Conservation (phyloP, 768 basidiomycete genomes). For the Pleurotus cornucopiae region DNA sequence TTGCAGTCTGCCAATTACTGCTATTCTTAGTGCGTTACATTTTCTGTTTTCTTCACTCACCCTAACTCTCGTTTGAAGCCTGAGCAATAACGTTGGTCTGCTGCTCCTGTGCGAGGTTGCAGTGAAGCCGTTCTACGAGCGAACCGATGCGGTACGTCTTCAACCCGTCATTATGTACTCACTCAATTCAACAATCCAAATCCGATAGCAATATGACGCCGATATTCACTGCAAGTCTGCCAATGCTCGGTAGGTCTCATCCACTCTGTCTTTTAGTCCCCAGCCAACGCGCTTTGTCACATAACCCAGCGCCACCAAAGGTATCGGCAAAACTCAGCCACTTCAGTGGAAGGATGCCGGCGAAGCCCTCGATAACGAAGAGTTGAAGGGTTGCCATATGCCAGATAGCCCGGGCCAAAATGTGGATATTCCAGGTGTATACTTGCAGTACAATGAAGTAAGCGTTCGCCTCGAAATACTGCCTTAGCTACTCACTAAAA, state of each 20-base stretch:
- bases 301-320: constrained; percentile 44
- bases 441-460: constrained; percentile 57
- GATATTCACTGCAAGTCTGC: constrained; percentile 39
- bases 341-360: constrained; percentile 58
- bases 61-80: constrained; percentile 21
- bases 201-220: constrained; percentile 42
- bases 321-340: constrained; percentile 49
- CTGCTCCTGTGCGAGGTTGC: constrained; percentile 60
- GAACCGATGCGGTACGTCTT: constrained; percentile 28
- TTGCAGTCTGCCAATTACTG: constrained; percentile 54
- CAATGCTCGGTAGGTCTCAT: constrained; percentile 29
- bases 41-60: background rate
- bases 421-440: constrained; percentile 21
- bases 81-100: constrained; percentile 49
- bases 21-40: constrained; percentile 37
- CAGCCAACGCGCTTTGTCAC: background rate
- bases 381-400: constrained; percentile 52
- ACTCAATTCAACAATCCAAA: background rate
- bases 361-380: constrained; percentile 39
- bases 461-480: constrained; percentile 5
- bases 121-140: constrained; percentile 52
- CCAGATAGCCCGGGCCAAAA: constrained; percentile 46
- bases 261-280: background rate
- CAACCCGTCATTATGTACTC: background rate
- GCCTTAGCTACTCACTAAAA: background rate